These are phyloP conservation scores for Phlebiopsis gigantea DNA, from an alignment of 768 basidiomycete genomes.

Conservation along the genomic window DNA sequence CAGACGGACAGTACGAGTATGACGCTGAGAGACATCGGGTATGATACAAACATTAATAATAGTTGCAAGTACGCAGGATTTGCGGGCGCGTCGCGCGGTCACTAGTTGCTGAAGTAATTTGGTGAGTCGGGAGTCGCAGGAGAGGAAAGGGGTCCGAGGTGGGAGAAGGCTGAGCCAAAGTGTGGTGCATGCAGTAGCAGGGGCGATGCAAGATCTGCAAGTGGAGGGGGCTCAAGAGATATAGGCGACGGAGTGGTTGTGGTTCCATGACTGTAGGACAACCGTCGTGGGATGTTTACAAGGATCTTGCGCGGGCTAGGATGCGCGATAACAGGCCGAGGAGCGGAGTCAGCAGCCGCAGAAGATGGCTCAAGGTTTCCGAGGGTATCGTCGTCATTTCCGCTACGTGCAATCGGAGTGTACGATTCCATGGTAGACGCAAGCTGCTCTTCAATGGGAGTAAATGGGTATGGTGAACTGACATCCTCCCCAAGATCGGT, in stretches of 20 bases:
- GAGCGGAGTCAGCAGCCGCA: not conserved
- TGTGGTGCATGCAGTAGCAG: not conserved
- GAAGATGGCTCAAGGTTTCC: too few species aligned
- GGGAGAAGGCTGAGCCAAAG: not conserved
- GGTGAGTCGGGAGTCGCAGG: not conserved
- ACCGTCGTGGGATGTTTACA: not conserved
- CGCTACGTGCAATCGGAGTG: not conserved
- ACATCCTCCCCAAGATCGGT: not conserved
- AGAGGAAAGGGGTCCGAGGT: not conserved
- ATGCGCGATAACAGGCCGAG: not conserved
- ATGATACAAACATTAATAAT: too few species aligned
- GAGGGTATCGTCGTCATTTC: not conserved
- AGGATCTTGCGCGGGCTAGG: not conserved
- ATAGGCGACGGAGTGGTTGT: not conserved
- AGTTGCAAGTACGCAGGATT: too few species aligned
- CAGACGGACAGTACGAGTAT: too few species aligned
- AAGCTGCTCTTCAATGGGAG: not conserved
- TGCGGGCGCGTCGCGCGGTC: too few species aligned
- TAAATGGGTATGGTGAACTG: slow-evolving; percentile 7
- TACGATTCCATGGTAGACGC: not conserved
- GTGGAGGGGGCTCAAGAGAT: not conserved
- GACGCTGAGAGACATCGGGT: too few species aligned
- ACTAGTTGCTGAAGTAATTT: not conserved
- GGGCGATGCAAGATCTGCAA: slow-evolving; percentile 5
- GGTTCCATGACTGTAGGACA: slow-evolving; percentile 6